phyloP scores from a whole-genome alignment of 768 basidiomycete genomes.

The Lentinula guzmanii region DNA sequence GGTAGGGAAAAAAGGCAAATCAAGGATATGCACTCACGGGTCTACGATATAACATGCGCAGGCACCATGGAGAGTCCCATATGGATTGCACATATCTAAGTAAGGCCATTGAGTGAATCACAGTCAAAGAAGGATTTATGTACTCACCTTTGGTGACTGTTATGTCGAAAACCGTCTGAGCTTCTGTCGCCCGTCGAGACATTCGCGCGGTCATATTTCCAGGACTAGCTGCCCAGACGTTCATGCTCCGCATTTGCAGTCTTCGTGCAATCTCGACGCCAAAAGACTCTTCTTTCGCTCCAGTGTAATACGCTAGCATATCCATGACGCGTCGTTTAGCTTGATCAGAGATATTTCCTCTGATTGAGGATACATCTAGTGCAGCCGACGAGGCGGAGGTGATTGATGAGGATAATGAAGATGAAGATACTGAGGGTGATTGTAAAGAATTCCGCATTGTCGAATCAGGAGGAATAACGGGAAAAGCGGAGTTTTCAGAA shows the following conservation, averaged over 20 bases:
- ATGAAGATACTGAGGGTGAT: neutral
- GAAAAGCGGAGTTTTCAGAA: neutral
- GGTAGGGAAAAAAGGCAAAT: neutral
- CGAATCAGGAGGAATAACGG: neutral
- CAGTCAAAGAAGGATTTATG: neutral
- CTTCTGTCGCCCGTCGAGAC: neutral
- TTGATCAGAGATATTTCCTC: slow-evolving; percentile 4
- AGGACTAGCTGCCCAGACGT: slow-evolving; percentile 2
- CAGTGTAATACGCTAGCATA: neutral
- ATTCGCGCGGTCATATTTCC: neutral
- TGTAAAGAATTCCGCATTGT: neutral
- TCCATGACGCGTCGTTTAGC: neutral
- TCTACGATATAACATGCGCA: slow-evolving; percentile 10
- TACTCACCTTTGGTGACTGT: slow-evolving; percentile 3
- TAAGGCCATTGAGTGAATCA: neutral
- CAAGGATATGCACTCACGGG: slow-evolving; percentile 5
- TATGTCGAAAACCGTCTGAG: slow-evolving; percentile 9
- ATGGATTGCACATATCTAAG: slow-evolving; percentile 11
- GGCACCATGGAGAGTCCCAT: slow-evolving; percentile 8
- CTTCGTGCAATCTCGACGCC: slow-evolving; percentile 3
- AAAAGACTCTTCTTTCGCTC: slow-evolving; percentile 2
- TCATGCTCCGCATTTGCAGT: slow-evolving; percentile 2
- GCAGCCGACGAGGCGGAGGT: neutral
- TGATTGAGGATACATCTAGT: slow-evolving; percentile 1
- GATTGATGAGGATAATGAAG: neutral